phyloP scores from a whole-genome alignment of 371 early-diverging fungal species.

The Dinochytrium kinnereticum region DNA sequence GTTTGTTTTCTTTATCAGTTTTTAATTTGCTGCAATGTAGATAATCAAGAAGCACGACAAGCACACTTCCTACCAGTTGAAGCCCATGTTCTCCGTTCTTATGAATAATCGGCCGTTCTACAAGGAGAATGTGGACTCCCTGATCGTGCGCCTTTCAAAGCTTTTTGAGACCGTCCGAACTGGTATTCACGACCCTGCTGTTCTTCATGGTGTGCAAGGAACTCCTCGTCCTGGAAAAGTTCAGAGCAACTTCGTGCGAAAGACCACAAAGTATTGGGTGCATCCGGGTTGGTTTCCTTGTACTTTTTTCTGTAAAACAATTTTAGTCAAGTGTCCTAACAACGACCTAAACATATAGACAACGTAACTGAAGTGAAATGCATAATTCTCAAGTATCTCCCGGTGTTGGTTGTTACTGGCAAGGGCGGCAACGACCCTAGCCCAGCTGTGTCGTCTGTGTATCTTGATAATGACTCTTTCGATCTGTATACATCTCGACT shows the following conservation, averaged over 20 bases:
- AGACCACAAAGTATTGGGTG: conserved; percentile 98
- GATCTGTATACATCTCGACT: conserved; percentile 91
- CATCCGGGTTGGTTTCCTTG: conserved; percentile 65
- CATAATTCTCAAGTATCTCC: conserved; percentile 91
- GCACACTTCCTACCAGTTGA: conserved; percentile 82
- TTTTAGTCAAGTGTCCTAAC: neutral
- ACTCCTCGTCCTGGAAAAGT: conserved; percentile 59
- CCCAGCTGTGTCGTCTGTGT: conserved; percentile 95
- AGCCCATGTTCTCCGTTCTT: conserved; percentile 86
- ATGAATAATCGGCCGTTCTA: conserved; percentile 88
- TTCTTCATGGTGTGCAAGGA: conserved; percentile 47
- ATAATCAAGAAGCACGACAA: conserved; percentile 98
- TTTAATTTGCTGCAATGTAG: conserved; percentile 19
- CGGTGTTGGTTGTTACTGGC: conserved; percentile 90
- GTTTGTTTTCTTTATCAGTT: neutral
- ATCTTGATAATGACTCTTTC: conserved; percentile 94
- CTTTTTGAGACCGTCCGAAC: conserved; percentile 89
- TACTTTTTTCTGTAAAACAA: conserved; percentile 10
- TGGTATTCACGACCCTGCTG: conserved; percentile 62
- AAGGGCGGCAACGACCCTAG: conserved; percentile 82
- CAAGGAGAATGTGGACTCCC: conserved; percentile 87
- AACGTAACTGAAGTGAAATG: conserved; percentile 97
- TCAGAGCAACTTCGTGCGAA: conserved; percentile 74
- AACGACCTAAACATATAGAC: conserved; percentile 54
- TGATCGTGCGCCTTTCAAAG: conserved; percentile 87